Conservation (phyloP, 768 basidiomycete genomes). For the Infundibulicybe gibba region DNA sequence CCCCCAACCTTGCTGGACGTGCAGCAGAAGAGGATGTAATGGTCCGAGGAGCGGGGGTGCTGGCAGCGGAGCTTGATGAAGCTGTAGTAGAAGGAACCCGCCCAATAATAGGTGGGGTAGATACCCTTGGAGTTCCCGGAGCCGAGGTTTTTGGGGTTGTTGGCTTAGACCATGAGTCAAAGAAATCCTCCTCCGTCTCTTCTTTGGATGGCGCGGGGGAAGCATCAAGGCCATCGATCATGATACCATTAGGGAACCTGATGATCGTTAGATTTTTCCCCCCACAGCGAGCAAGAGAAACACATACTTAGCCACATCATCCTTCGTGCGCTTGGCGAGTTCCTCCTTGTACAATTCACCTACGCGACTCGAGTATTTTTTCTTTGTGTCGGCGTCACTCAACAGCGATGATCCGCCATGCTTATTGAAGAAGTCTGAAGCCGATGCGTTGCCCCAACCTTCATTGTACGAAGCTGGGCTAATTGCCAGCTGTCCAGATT, state of each 20-base stretch:
- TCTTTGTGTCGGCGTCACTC: slow-evolving; percentile 74
- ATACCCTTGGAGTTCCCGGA: slow-evolving; percentile 45
- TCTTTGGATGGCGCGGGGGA: slow-evolving; percentile 30
- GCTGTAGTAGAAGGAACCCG: slow-evolving; percentile 37
- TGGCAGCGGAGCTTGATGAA: slow-evolving; percentile 24
- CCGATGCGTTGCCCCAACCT: slow-evolving; percentile 91
- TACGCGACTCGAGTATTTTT: slow-evolving; percentile 82
- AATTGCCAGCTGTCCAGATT: slow-evolving; percentile 96
- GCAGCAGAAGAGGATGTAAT: slow-evolving; percentile 63
- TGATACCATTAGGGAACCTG: slow-evolving; percentile 75
- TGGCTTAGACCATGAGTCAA: slow-evolving; percentile 94
- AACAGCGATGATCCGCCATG: slow-evolving; percentile 76
- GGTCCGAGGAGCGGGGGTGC: slow-evolving; percentile 45
- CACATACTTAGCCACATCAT: slow-evolving; percentile 66
- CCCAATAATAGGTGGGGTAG: slow-evolving; percentile 58
- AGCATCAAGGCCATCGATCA: slow-evolving; percentile 77
- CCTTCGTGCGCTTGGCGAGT: slow-evolving; percentile 71
- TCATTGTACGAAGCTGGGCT: slow-evolving; percentile 90
- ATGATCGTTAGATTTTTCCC: neutral
- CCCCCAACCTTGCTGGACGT: slow-evolving; percentile 39
- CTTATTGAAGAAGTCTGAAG: slow-evolving; percentile 85
- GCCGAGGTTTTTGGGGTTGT: slow-evolving; percentile 51
- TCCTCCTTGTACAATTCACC: slow-evolving; percentile 94
- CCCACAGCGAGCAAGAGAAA: neutral
- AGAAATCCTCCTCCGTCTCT: slow-evolving; percentile 86